A percentile compares a stretch with the other conserved stretches of the same genome.
Evolutionary conservation across 176 grass and related monocot species (phyloP).

Genomic region (Thinopyrum elongatum): DNA sequence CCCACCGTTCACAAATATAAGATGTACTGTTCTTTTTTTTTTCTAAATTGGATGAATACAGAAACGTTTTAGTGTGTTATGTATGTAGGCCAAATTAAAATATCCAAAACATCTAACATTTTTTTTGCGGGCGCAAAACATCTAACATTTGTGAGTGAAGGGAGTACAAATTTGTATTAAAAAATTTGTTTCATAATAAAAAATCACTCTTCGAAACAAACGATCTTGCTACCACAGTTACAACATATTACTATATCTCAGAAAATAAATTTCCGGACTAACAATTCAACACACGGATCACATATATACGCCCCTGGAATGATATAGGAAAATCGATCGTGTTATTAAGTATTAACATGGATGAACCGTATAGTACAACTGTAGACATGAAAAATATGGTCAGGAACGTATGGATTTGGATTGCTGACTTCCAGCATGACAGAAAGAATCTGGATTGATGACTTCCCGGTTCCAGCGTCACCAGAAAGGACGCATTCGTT

Average conservation of each 20-base stretch:
- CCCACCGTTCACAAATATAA: too few relatives aligned
- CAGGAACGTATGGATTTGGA: background rate
- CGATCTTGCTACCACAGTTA: background rate
- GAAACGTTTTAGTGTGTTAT: too few relatives aligned
- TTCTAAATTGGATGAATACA: too few relatives aligned
- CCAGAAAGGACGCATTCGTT: conserved; percentile 47
- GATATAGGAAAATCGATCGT: conserved; percentile 11
- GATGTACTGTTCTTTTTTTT: too few relatives aligned
- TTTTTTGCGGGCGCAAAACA: too few relatives aligned
- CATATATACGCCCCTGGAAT: background rate
- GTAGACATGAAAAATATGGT: conserved; percentile 4
- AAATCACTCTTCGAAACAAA: background rate
- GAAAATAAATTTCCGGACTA: background rate
- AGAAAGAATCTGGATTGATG: conserved; percentile 10
- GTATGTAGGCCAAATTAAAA: too few relatives aligned
- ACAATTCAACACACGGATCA: background rate
- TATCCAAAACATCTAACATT: too few relatives aligned
- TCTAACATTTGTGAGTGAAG: too few relatives aligned
- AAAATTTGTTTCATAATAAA: background rate
- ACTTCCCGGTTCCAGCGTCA: conserved; percentile 23
- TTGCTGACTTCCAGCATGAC: conserved; percentile 17
- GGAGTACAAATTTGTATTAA: background rate
- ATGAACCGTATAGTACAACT: conserved; percentile 13
- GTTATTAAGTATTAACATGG: conserved; percentile 20
- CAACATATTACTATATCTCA: background rate